Evolutionary conservation across 1,284 basidiomycete genomes (phyloP).

Genomic region (Sporisorium exsertum): DNA sequence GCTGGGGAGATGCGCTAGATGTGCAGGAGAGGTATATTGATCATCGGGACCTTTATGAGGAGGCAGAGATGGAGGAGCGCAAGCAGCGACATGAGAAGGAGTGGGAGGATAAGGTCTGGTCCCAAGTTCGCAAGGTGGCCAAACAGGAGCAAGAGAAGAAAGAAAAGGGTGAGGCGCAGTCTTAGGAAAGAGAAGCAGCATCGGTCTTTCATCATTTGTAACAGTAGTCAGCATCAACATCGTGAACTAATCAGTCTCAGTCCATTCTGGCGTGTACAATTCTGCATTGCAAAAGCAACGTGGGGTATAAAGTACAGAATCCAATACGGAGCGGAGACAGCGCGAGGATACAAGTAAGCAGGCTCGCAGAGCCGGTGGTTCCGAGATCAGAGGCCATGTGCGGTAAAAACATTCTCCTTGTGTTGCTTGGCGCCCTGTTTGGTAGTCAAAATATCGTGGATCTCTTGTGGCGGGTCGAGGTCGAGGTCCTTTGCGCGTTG

Average conservation of each 20-base stretch:
- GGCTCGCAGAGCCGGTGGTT: neutral
- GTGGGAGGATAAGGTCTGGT: constrained; percentile 46
- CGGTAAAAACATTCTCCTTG: constrained; percentile 42
- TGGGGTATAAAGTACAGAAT: constrained; percentile 37
- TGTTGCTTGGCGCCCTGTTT: constrained; percentile 52
- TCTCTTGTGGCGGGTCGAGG: constrained; percentile 84
- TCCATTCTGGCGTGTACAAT: neutral
- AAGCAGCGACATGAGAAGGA: constrained; percentile 42
- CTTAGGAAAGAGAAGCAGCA: constrained; percentile 1
- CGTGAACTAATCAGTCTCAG: neutral
- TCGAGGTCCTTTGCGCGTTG: constrained; percentile 84
- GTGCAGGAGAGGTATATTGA: constrained; percentile 64
- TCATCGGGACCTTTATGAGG: constrained; percentile 43
- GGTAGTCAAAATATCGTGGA: constrained; percentile 70
- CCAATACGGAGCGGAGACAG: neutral
- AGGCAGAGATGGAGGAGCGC: constrained; percentile 34
- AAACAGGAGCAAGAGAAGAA: constrained; percentile 38
- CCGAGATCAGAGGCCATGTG: constrained; percentile 29
- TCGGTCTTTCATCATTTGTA: constrained; percentile 12
- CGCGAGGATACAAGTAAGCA: neutral
- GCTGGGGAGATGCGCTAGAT: constrained; percentile 59
- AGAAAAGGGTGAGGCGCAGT: neutral
- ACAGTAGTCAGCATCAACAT: constrained; percentile 5
- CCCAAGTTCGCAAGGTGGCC: constrained; percentile 40
- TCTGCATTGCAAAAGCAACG: constrained; percentile 21